phyloP scores from a whole-genome alignment of 345 rosid species.

The Gossypium arboreum region DNA sequence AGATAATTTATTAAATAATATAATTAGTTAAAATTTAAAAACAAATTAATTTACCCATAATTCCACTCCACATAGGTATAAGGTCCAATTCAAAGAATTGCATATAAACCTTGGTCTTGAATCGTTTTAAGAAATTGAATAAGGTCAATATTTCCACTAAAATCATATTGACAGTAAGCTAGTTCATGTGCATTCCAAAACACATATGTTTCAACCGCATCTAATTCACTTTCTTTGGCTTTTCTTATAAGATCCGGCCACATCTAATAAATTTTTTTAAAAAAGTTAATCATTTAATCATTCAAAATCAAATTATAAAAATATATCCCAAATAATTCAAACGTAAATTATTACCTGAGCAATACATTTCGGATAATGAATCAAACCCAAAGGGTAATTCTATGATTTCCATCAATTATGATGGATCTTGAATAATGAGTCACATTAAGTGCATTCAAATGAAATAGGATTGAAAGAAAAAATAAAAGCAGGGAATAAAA shows the following conservation, averaged over 20 bases:
- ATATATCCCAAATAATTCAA: not conserved
- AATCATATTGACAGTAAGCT: conserved; percentile 32
- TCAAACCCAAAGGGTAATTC: not conserved
- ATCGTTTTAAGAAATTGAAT: conserved; percentile 15
- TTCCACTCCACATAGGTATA: not conserved
- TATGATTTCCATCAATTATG: conserved; percentile 28
- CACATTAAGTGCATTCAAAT: not conserved
- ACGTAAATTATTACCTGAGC: conserved; percentile 20
- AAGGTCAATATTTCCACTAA: not conserved
- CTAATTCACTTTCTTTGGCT: conserved; percentile 16
- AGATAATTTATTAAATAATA: no score
- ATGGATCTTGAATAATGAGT: conserved; percentile 30
- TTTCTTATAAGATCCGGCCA: conserved; percentile 24
- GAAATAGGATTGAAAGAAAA: not conserved
- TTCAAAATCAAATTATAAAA: not conserved
- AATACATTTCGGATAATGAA: not conserved
- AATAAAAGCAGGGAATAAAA: not conserved
- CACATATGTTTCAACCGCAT: conserved; percentile 39
- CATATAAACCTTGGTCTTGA: conserved; percentile 30
- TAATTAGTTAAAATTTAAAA: no score
- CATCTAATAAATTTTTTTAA: no score
- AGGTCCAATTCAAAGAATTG: conserved; percentile 48
- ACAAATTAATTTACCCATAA: no score
- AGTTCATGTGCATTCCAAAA: conserved; percentile 71
- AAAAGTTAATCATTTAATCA: no score